Evolutionary conservation across 345 rosid species (phyloP), one percentile per base, ranked within the genome.

Genomic region (Euphorbia lathyris): DNA sequence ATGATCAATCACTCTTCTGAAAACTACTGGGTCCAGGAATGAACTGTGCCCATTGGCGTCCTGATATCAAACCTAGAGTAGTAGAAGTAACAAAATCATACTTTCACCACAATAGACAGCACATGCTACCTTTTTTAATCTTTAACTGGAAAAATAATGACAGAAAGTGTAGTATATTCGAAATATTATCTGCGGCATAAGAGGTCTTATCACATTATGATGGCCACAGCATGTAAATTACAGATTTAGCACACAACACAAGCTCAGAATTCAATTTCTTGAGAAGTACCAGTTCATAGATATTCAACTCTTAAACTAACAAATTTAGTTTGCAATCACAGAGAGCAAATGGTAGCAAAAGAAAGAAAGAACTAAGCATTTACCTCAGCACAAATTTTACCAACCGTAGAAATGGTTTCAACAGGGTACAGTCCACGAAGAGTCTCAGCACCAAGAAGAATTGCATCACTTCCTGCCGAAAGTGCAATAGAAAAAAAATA

Each of bases 361-460:
- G n/a, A n/a, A n/a, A n/a, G n/a, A 47, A 32, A 25, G 9, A 50
- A 66, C 12, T 13, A 69, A 63, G 70, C 62, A 61, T 42, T 56
- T 80, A 93, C 98, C 96, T 94, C 98, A 23, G 88, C 78, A 85
- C 98, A 94, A 77, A 94, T 94, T 85, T 79, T 89, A 72, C 97
- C 96, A 67, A 93, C 94, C 30, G 69, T 91, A 40, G 97, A 88
- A 72, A 91, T 91, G 17, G 97, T 90, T 73, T 94, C 97, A 43
- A 94, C 81, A 51, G 98, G 97, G 74, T 94, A 94, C 51, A 94
- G 70, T 70, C 98, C 97, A 57, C 95, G 95, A 56, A 94, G 86
- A 73, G 96, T 93, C 82, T 93, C 97, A 74, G 97, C 98, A 79
- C 98, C 98, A 77, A 93, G 97, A 76, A 94, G 96, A 84, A 94